phyloP scores from a whole-genome alignment of 768 basidiomycete species.

The Podaxis sp. region DNA sequence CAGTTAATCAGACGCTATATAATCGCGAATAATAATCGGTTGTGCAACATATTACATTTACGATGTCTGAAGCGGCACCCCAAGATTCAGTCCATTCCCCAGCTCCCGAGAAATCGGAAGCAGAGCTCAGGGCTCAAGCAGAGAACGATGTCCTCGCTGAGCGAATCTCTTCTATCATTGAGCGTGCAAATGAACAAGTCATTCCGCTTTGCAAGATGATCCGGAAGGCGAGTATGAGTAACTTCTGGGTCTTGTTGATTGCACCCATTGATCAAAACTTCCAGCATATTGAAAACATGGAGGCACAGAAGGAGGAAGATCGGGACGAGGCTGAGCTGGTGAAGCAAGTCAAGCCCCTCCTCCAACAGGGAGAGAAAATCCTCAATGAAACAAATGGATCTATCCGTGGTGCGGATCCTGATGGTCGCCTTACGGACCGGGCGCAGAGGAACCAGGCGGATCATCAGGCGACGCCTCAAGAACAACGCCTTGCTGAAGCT shows the following conservation, averaged over 20 bases:
- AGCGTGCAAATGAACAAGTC: slow-evolving; percentile 31
- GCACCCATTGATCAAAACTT: background rate
- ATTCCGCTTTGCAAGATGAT: slow-evolving; percentile 34
- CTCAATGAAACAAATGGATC: slow-evolving; percentile 38
- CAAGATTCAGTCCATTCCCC: background rate
- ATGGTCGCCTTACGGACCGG: slow-evolving; percentile 31
- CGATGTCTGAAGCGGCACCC: background rate
- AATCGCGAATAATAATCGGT: too few species aligned
- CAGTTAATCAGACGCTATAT: too few species aligned
- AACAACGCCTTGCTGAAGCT: slow-evolving; percentile 38
- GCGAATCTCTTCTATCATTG: slow-evolving; percentile 34
- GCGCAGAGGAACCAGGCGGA: slow-evolving; percentile 34
- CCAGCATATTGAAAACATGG: slow-evolving; percentile 36
- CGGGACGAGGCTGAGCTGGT: slow-evolving; percentile 35
- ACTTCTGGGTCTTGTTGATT: background rate
- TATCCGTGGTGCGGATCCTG: slow-evolving; percentile 37
- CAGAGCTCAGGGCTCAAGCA: slow-evolving; percentile 2
- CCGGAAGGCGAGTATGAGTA: slow-evolving; percentile 29
- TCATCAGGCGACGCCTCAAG: slow-evolving; percentile 36
- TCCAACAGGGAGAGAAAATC: slow-evolving; percentile 37
- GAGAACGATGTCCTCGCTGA: slow-evolving; percentile 30
- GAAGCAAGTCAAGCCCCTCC: slow-evolving; percentile 33
- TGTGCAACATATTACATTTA: background rate
- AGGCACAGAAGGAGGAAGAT: slow-evolving; percentile 34
- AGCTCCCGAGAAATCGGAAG: background rate